Evolutionary conservation across 2,329 filamentous ascomycete genomes (phyloP).

Genomic region (Talaromyces sp.): DNA sequence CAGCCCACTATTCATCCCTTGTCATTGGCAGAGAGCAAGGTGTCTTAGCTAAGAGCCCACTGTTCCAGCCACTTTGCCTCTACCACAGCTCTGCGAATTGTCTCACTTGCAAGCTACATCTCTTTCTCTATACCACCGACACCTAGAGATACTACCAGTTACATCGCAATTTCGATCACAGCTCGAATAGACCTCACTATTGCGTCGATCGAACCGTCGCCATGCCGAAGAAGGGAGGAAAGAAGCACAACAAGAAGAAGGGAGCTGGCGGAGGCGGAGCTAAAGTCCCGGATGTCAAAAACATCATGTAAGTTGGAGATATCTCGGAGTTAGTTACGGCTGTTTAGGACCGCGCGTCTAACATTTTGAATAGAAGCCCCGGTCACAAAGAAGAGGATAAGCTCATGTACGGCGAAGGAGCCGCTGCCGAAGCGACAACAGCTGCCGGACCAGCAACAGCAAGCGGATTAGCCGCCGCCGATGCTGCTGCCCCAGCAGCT

Average conservation of each 20-base stretch:
- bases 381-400: conserved; percentile 17
- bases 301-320: conserved; percentile 15
- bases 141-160: neutral
- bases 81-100: neutral
- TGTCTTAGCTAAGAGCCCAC: conserved; percentile 19
- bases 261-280: conserved; percentile 14
- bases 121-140: neutral
- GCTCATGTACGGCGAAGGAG: conserved; percentile 11
- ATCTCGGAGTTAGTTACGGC: neutral
- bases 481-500: neutral
- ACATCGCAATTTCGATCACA: neutral
- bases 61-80: conserved; percentile 14
- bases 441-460: conserved; percentile 1
- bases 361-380: conserved; percentile 7
- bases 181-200: neutral
- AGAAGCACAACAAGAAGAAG: conserved; percentile 19
- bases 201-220: neutral
- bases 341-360: neutral
- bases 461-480: conserved; percentile 4
- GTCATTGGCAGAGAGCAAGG: conserved; percentile 20
- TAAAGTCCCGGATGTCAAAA: conserved; percentile 18
- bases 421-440: neutral
- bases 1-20: conserved; percentile 15
- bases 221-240: conserved; percentile 22
- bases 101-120: neutral